A percentile compares a stretch with the other conserved stretches of the same genome.
Evolutionary conservation across 768 basidiomycete genomes (phyloP).

Genomic region (Tulasnella sp.): DNA sequence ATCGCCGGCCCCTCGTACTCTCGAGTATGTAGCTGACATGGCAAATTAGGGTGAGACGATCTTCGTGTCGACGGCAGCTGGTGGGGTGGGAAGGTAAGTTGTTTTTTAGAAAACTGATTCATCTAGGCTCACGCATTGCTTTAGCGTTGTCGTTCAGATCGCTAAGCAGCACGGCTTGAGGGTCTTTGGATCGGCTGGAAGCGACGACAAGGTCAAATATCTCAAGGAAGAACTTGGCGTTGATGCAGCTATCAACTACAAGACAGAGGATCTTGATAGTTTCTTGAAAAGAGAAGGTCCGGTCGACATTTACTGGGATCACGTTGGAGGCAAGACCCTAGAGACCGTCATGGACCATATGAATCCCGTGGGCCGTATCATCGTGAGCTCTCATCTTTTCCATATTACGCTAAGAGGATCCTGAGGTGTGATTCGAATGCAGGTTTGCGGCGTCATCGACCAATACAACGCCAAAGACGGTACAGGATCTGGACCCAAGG

Average conservation of each 20-base stretch:
- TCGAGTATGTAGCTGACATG: background rate
- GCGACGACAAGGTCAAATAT: slow-evolving; percentile 67
- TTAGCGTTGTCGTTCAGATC: slow-evolving; percentile 42
- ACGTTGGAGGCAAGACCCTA: slow-evolving; percentile 36
- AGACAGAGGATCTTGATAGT: slow-evolving; percentile 53
- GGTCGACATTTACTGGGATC: slow-evolving; percentile 49
- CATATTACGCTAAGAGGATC: background rate
- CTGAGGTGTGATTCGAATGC: background rate
- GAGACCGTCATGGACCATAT: slow-evolving; percentile 35
- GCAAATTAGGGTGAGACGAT: slow-evolving; percentile 46
- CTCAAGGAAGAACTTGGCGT: slow-evolving; percentile 52
- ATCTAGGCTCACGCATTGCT: background rate
- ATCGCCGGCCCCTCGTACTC: background rate
- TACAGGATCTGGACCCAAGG: background rate
- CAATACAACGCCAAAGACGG: background rate
- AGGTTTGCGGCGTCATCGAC: background rate
- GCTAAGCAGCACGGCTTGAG: slow-evolving; percentile 48
- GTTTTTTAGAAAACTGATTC: slow-evolving; percentile 27
- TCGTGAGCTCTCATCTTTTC: background rate
- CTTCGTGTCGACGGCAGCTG: slow-evolving; percentile 50
- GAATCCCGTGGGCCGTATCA: slow-evolving; percentile 15
- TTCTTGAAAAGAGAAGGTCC: slow-evolving; percentile 57
- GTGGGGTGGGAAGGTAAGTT: slow-evolving; percentile 59
- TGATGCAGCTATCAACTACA: slow-evolving; percentile 72
- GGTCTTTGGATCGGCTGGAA: slow-evolving; percentile 68